Evolutionary conservation across 768 basidiomycete species (phyloP).

Genomic region (Psilocybe tampanensis): DNA sequence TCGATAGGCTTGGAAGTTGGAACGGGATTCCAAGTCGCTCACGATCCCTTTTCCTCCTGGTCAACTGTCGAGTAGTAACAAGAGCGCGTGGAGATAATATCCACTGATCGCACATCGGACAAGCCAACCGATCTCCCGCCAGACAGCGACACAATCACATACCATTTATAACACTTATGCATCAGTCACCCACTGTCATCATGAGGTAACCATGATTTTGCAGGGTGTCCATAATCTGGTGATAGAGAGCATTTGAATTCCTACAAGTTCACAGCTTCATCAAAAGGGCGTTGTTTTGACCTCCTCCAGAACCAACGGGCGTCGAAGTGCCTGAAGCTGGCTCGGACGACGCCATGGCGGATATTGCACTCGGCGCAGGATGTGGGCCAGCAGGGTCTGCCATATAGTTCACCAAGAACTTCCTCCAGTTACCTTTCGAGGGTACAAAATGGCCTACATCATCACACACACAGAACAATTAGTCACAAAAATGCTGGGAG

Average conservation of each 20-base stretch:
- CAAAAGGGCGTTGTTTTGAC: slow-evolving; percentile 19
- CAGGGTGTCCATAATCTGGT: background rate
- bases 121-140: background rate
- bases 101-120: too few species aligned
- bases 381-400: slow-evolving; percentile 48
- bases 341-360: slow-evolving; percentile 5
- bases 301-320: slow-evolving; percentile 30
- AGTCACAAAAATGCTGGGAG: background rate
- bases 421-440: slow-evolving; percentile 73
- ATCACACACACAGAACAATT: background rate
- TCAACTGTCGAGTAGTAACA: background rate
- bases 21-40: background rate
- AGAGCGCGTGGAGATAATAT: background rate
- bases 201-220: background rate
- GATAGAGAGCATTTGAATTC: background rate
- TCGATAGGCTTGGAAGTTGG: background rate
- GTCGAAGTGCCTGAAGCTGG: slow-evolving; percentile 45
- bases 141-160: background rate
- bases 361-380: slow-evolving; percentile 40
- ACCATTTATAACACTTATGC: background rate
- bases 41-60: background rate
- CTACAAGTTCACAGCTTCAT: slow-evolving; percentile 28
- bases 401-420: slow-evolving; percentile 72
- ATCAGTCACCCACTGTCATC: background rate
- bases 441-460: slow-evolving; percentile 90